Evolutionary conservation across 257 asterid species (phyloP), one percentile per base, ranked within the genome.

Genomic region (Solanum lycopersicoides): DNA sequence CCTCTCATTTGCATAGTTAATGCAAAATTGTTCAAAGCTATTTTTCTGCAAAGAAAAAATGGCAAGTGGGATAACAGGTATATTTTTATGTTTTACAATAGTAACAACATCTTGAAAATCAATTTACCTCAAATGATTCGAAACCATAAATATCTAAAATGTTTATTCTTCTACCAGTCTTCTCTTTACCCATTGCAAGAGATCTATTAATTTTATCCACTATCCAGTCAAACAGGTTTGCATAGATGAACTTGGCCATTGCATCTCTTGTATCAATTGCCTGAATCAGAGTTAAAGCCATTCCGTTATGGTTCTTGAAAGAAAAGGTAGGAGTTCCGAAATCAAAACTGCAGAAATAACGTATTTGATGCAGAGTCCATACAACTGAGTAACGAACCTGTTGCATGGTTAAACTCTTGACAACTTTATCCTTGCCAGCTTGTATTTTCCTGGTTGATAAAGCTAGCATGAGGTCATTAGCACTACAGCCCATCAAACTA

Each of bases 141-240:
- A 96, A 97, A 84, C 99, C 99, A 89, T 92, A 95, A 86, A 95
- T 92, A 92, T 97, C 99, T 83, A 97, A 85, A 88, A 97, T 93
- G 89, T 94, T 94, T 89, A 97, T 91, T 83, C 96, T 92, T 88
- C 87, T 91, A 85, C 94, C 93, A 63, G 93, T 87, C 86, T 88
- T 91, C 53, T 88, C 90, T 83, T 92, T 91, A 88, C 93, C 93
- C 93, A 75, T 84, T 41, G 92, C 92, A 89, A 96, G 97, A 86
- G 94, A 93, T 86, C 88, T 85, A 89, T 97, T 97, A 88, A 95
- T 92, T 93, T 91, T 91, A 86, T 90, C 95, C 21, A 96, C 98
- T 86, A 97, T 93, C 99, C 99, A 97, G 60, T 93, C 95, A 90
- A 97, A 97, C 93, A 96, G 90, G 90, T 96, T 94, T 41, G 92